Percentiles rank a stretch among this genome's conserved stretches.
phyloP scores from a whole-genome alignment of 1,284 basidiomycete species.

The Microbotryum scabiosae region DNA sequence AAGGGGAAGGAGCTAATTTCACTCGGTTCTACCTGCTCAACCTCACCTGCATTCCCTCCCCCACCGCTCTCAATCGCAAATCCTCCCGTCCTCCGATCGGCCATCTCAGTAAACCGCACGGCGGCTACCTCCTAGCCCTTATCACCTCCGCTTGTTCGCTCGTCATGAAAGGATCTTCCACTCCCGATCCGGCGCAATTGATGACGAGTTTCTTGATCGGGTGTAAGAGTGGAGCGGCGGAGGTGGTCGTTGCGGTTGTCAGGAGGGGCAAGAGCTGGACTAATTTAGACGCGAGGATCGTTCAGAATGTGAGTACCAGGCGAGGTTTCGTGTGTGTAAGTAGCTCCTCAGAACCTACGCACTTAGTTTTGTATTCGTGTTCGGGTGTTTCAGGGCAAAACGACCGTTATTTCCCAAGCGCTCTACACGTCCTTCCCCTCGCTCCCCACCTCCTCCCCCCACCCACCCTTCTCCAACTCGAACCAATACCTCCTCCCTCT shows the following conservation, averaged over 20 bases:
- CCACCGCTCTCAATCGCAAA: too few relatives aligned
- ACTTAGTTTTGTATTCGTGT: too few relatives aligned
- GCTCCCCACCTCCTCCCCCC: not conserved
- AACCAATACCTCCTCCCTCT: conserved; percentile 6
- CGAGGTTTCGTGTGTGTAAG: not conserved
- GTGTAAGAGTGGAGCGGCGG: not conserved
- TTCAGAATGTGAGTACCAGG: not conserved
- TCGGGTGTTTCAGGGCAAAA: too few relatives aligned
- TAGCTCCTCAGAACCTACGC: too few relatives aligned
- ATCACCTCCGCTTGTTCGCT: not conserved
- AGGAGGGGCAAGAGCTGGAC: not conserved
- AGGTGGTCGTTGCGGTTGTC: not conserved
- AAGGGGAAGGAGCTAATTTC: too few relatives aligned
- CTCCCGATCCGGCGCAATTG: conserved; percentile 4
- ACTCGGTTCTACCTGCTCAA: too few relatives aligned
- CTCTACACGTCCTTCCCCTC: conserved; percentile 2
- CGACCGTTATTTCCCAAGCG: not conserved
- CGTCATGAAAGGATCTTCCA: too few relatives aligned
- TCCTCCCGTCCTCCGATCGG: too few relatives aligned
- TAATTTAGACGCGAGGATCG: not conserved
- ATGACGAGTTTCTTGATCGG: not conserved
- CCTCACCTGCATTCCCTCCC: too few relatives aligned
- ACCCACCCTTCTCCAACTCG: not conserved
- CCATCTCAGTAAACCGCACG: conserved; percentile 6
- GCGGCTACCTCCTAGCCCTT: conserved; percentile 4